Percentiles rank a stretch among this genome's conserved stretches.
phyloP scores from a whole-genome alignment of 2,329 filamentous ascomycete species.

The Sclerotinia glacialis region DNA sequence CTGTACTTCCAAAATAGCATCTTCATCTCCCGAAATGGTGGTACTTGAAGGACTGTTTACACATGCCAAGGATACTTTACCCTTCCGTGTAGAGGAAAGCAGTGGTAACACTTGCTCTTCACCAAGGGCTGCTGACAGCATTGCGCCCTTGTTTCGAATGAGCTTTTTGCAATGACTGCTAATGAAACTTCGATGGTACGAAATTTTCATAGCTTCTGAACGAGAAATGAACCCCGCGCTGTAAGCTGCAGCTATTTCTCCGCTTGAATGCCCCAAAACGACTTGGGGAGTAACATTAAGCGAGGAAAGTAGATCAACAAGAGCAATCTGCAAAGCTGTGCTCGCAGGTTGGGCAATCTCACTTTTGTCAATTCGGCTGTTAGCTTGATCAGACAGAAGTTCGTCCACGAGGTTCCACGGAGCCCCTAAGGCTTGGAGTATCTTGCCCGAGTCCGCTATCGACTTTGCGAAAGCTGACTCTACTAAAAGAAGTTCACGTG shows the following conservation, averaged over 20 bases:
- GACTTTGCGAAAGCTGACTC: conserved; percentile 4
- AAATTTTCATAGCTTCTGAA: conserved; percentile 27
- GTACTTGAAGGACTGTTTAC: conserved; percentile 35
- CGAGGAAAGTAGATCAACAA: conserved; percentile 33
- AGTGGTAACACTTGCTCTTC: conserved; percentile 26
- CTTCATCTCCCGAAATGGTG: conserved; percentile 32
- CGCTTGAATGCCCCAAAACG: conserved; percentile 38
- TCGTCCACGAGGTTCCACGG: conserved; percentile 33
- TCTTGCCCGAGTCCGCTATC: background rate
- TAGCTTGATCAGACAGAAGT: conserved; percentile 38
- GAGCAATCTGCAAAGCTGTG: conserved; percentile 35
- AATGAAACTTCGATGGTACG: conserved; percentile 31
- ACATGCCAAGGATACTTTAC: conserved; percentile 38
- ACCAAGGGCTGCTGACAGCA: conserved; percentile 51
- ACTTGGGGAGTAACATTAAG: conserved; percentile 28
- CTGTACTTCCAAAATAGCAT: conserved; percentile 26
- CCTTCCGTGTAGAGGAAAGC: conserved; percentile 19
- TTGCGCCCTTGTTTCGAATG: conserved; percentile 43
- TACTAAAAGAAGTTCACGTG: conserved; percentile 24
- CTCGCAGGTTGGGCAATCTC: conserved; percentile 30
- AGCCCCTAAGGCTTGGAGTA: conserved; percentile 2
- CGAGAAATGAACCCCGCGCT: conserved; percentile 31
- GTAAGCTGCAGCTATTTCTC: conserved; percentile 43
- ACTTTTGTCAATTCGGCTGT: conserved; percentile 28
- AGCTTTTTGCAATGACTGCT: conserved; percentile 24